Evolutionary conservation across 164 flowering plant genomes (phyloP).

Genomic region (Magnolia changhungtana): DNA sequence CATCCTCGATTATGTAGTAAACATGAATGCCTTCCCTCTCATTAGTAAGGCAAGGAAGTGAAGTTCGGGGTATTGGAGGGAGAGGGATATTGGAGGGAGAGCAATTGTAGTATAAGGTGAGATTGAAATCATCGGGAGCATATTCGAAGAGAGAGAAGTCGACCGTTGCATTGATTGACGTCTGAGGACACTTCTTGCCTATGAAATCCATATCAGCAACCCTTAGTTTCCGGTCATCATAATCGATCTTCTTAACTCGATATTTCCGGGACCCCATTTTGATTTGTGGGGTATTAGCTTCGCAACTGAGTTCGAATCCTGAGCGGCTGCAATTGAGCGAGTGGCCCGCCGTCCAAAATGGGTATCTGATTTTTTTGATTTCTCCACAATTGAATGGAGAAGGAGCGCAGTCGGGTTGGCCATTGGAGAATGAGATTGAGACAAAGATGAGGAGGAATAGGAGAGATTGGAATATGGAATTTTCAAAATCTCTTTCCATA

Average conservation of each 20-base stretch:
- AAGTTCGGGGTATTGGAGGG: background rate
- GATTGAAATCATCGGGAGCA: background rate
- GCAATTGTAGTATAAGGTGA: background rate
- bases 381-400: conserved; percentile 31
- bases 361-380: conserved; percentile 38
- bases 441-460: background rate
- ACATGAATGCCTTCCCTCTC: background rate
- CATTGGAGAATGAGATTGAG: background rate
- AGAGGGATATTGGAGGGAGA: background rate
- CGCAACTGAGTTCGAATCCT: conserved; percentile 34
- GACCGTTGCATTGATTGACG: background rate
- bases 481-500: background rate
- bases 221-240: conserved; percentile 13
- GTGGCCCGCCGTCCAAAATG: conserved; percentile 51
- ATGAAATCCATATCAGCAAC: background rate
- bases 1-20: background rate
- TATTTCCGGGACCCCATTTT: conserved; percentile 12
- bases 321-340: conserved; percentile 48
- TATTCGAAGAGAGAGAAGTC: background rate
- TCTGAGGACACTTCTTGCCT: background rate
- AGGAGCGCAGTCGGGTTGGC: background rate
- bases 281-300: background rate
- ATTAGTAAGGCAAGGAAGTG: background rate
- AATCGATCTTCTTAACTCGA: conserved; percentile 35
- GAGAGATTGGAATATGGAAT: background rate